phyloP scores from a whole-genome alignment of 192 early-diverging fungal species.

The Entophlyctis helioformis region DNA sequence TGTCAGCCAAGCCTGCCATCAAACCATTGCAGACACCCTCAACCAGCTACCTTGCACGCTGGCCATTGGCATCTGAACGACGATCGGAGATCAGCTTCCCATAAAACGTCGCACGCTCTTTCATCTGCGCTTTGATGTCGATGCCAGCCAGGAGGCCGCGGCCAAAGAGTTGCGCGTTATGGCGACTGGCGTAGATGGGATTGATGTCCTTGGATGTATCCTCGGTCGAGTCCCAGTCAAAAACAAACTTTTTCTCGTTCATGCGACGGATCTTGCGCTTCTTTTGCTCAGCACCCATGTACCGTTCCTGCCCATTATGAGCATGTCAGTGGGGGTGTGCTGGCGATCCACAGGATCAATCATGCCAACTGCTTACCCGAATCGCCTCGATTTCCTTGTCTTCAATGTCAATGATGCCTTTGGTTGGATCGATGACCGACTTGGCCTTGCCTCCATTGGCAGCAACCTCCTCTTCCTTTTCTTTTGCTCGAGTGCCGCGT shows the following conservation, averaged over 20 bases:
- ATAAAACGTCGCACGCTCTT: slow-evolving; percentile 55
- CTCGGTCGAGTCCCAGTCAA: slow-evolving; percentile 93
- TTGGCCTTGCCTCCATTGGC: too few species aligned
- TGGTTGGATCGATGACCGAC: slow-evolving; percentile 16
- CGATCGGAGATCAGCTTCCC: slow-evolving; percentile 36
- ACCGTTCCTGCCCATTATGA: slow-evolving; percentile 36
- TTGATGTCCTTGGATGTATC: slow-evolving; percentile 91
- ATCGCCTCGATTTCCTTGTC: slow-evolving; percentile 53
- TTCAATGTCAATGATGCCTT: slow-evolving; percentile 1
- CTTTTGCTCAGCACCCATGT: slow-evolving; percentile 66
- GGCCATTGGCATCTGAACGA: slow-evolving; percentile 42
- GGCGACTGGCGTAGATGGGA: slow-evolving; percentile 71
- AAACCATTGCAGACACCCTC: neutral
- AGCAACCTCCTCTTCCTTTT: too few species aligned
- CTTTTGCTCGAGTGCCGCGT: too few species aligned
- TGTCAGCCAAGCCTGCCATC: too few species aligned
- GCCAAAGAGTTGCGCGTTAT: slow-evolving; percentile 64
- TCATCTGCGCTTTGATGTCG: slow-evolving; percentile 64
- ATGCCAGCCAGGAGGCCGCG: slow-evolving; percentile 80
- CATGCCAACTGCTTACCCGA: slow-evolving; percentile 8
- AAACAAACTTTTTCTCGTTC: slow-evolving; percentile 92
- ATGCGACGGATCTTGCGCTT: slow-evolving; percentile 67
- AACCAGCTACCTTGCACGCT: slow-evolving; percentile 28
- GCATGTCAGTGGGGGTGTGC: neutral
- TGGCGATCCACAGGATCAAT: neutral